Evolutionary conservation across 78 protist genomes (phyloP).

Genomic region (Guillardia theta): DNA sequence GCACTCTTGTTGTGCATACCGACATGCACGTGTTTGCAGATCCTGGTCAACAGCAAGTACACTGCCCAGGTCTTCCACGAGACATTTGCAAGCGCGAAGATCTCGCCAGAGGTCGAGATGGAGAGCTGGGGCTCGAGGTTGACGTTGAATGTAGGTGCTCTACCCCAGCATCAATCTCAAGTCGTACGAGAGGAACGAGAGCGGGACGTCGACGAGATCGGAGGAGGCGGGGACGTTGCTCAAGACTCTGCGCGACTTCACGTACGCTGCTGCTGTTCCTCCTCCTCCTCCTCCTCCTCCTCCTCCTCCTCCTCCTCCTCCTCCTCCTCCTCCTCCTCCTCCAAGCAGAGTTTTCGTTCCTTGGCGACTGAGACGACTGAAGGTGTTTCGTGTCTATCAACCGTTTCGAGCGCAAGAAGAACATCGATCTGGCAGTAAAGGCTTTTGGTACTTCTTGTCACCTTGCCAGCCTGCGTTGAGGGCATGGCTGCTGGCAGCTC

Average conservation of each 20-base stretch:
- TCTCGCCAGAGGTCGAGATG: neutral
- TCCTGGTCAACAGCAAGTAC: slow-evolving; percentile 68
- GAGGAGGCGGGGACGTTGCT: too few species aligned
- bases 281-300: too few species aligned
- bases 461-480: too few species aligned
- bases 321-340: neutral
- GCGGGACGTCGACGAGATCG: too few species aligned
- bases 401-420: neutral
- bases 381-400: neutral
- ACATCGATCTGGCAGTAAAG: too few species aligned
- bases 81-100: slow-evolving; percentile 52
- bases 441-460: too few species aligned
- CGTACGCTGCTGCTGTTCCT: too few species aligned
- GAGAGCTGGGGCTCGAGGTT: neutral
- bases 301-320: neutral
- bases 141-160: neutral
- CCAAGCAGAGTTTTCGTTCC: neutral
- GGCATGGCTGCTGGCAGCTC: too few species aligned
- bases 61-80: slow-evolving; percentile 59
- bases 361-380: neutral
- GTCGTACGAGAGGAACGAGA: neutral
- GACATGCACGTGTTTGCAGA: too few species aligned
- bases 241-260: too few species aligned
- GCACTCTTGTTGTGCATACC: too few species aligned
- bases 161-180: slow-evolving; percentile 23